phyloP scores from a whole-genome alignment of 352 stramenopile species.

The Saprolegnia parasitica region DNA sequence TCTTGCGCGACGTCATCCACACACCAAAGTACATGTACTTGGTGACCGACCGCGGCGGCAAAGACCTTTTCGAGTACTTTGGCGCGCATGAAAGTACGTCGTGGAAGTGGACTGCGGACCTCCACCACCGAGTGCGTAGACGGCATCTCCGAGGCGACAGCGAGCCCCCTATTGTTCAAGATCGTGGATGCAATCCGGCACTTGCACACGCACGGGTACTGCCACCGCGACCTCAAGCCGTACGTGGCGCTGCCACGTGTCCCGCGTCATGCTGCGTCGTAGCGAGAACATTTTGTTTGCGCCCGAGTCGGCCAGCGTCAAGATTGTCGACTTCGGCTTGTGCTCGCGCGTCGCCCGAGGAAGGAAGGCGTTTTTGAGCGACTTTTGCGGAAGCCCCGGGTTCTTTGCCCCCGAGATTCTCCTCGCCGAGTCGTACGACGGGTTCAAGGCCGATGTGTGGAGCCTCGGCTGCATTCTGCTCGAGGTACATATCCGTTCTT shows the following conservation, averaged over 20 bases:
- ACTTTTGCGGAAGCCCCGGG: slow-evolving; percentile 77
- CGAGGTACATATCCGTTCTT: slow-evolving; percentile 38
- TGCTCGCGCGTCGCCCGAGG: slow-evolving; percentile 50
- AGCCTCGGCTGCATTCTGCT: slow-evolving; percentile 81
- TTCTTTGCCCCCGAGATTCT: slow-evolving; percentile 86
- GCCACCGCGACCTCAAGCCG: slow-evolving; percentile 75
- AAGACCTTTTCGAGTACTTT: slow-evolving; percentile 84
- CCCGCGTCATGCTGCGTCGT: background rate
- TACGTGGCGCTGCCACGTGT: slow-evolving; percentile 30
- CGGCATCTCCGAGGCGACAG: slow-evolving; percentile 43
- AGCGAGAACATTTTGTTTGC: slow-evolving; percentile 73
- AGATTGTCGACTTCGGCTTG: slow-evolving; percentile 80
- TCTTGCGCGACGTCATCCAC: slow-evolving; percentile 71
- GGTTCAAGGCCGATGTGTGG: slow-evolving; percentile 78
- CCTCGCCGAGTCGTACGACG: slow-evolving; percentile 56
- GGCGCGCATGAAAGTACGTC: slow-evolving; percentile 34
- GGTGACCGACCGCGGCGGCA: slow-evolving; percentile 70
- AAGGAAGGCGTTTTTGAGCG: slow-evolving; percentile 44
- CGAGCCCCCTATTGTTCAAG: slow-evolving; percentile 41
- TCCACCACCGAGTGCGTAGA: slow-evolving; percentile 17
- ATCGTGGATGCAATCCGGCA: slow-evolving; percentile 51
- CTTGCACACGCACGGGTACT: slow-evolving; percentile 63
- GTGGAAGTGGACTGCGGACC: background rate
- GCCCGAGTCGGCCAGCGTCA: slow-evolving; percentile 39
- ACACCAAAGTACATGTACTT: slow-evolving; percentile 74